phyloP scores from a whole-genome alignment of 164 flowering plant species.

The Pachysandra terminalis region DNA sequence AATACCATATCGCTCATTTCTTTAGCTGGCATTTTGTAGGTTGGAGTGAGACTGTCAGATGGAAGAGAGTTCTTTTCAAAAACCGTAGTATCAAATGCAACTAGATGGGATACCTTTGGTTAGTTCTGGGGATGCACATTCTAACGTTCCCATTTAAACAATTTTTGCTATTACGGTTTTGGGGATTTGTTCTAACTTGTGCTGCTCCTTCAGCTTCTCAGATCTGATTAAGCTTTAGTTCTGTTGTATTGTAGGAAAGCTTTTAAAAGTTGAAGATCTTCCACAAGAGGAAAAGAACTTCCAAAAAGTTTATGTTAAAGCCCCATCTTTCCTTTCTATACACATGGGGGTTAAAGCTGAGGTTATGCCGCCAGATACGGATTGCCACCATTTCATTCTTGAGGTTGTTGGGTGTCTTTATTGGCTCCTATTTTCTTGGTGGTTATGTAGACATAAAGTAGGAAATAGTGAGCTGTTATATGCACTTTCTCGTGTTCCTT shows the following conservation, averaged over 20 bases:
- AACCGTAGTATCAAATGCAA: conserved; percentile 92
- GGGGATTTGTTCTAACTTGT: not conserved
- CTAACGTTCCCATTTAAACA: not conserved
- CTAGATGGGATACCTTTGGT: conserved; percentile 99
- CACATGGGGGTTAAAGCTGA: conserved; percentile 94
- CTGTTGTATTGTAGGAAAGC: conserved; percentile 51
- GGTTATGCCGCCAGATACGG: conserved; percentile 84
- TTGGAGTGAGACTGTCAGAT: conserved; percentile 85
- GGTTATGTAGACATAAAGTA: not conserved
- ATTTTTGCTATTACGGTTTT: not conserved
- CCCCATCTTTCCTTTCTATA: conserved; percentile 97
- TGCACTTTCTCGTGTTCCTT: no score
- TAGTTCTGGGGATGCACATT: conserved; percentile 23
- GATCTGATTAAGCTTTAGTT: not conserved
- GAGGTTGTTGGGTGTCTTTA: conserved; percentile 52
- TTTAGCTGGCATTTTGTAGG: conserved; percentile 41
- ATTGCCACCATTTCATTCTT: conserved; percentile 95
- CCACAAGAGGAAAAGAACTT: conserved; percentile 89
- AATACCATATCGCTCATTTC: conserved; percentile 10
- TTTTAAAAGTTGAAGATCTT: conserved; percentile 58
- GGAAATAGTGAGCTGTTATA: not conserved
- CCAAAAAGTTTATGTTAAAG: conserved; percentile 82
- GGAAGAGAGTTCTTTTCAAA: conserved; percentile 81
- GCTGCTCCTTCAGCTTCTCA: not conserved
- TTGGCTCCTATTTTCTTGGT: not conserved